phyloP scores from a whole-genome alignment of 805 yeast genomes.

The Saturnispora zaruensis region DNA sequence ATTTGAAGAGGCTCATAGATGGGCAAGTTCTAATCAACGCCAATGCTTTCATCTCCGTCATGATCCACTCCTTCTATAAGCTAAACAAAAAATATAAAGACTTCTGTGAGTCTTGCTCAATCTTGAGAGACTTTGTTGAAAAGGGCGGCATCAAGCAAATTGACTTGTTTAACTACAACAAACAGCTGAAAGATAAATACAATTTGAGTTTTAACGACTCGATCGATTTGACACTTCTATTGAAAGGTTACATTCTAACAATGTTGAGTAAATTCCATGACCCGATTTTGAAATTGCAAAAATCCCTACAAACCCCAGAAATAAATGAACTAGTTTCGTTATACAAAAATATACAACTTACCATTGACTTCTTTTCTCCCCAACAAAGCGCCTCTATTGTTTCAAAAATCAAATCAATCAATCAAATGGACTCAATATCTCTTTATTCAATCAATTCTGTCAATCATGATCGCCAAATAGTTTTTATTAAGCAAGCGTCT shows the following conservation, averaged over 20 bases:
- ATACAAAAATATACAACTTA: constrained; percentile 7
- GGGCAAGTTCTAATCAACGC: constrained; percentile 6
- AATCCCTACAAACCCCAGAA: constrained; percentile 4
- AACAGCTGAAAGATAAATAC: constrained; percentile 5
- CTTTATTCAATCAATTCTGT: constrained; percentile 5
- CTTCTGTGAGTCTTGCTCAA: constrained; percentile 4
- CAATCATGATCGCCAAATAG: constrained; percentile 6
- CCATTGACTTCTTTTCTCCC: constrained; percentile 9
- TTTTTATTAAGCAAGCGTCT: constrained; percentile 7
- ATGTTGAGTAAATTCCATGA: constrained; percentile 10
- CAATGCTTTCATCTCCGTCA: constrained; percentile 2
- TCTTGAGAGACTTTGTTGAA: constrained; percentile 7
- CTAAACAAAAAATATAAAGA: constrained; percentile 9
- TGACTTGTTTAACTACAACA: neutral
- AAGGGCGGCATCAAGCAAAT: neutral
- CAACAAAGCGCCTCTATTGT: constrained; percentile 7
- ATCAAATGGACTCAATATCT: neutral
- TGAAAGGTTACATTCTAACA: constrained; percentile 8
- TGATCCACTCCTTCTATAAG: constrained; percentile 6
- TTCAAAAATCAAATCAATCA: constrained; percentile 1
- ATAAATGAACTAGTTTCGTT: constrained; percentile 7
- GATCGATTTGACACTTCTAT: constrained; percentile 2
- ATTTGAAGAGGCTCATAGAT: constrained; percentile 7
- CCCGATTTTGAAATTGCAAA: constrained; percentile 7
- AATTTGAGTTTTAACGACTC: constrained; percentile 7